Percentiles rank a stretch among this genome's conserved stretches.
Conservation (phyloP, 2,329 filamentous ascomycete species). For the Pezicula radicicola region DNA sequence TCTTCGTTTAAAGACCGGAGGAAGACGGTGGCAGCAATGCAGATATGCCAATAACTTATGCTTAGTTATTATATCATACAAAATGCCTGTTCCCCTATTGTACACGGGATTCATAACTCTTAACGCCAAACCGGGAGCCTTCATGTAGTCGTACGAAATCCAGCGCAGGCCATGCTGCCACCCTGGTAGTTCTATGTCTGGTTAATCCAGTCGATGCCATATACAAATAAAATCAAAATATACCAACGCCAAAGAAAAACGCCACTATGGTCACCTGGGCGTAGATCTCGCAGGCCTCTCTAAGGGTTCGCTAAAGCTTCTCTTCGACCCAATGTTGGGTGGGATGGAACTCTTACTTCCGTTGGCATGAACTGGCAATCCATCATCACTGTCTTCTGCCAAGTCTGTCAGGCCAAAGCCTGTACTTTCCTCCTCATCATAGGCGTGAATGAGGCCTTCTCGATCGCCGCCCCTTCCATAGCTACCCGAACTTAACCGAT, state of each 20-base stretch:
- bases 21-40: background rate
- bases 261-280: constrained; percentile 13
- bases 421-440: constrained; percentile 77
- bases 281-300: constrained; percentile 15
- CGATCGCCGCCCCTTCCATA: constrained; percentile 60
- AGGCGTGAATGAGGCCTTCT: constrained; percentile 81
- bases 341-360: constrained; percentile 30
- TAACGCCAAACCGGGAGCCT: constrained; percentile 14
- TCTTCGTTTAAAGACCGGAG: constrained; percentile 3
- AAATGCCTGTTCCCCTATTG: constrained; percentile 11
- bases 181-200: constrained; percentile 1
- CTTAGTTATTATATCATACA: constrained; percentile 17
- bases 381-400: constrained; percentile 72
- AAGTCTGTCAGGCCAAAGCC: constrained; percentile 78
- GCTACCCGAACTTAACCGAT: constrained; percentile 60
- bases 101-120: constrained; percentile 12
- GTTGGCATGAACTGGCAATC: constrained; percentile 29
- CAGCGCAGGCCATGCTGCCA: constrained; percentile 17
- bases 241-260: constrained; percentile 16
- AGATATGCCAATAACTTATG: too few species aligned
- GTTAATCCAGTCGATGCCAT: background rate
- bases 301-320: constrained; percentile 23
- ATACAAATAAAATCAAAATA: constrained; percentile 8
- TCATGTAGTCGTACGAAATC: constrained; percentile 20
- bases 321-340: constrained; percentile 25